phyloP scores from a whole-genome alignment of 441 rosid species.

The Dalechampia spathulata region DNA sequence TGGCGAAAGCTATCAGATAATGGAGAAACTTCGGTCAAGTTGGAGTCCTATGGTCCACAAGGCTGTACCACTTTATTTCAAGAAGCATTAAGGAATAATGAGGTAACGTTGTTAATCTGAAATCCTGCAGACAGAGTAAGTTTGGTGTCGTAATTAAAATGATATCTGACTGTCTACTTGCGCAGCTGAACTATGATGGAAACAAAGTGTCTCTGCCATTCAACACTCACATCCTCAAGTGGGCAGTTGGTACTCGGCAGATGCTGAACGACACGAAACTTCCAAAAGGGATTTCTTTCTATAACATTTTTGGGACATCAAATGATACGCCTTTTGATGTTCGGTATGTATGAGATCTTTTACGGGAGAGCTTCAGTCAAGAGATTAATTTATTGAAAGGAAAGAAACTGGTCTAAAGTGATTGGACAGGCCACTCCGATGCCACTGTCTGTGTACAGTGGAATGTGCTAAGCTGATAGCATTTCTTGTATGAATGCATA shows the following conservation, averaged over 20 bases:
- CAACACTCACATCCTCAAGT: conserved; percentile 51
- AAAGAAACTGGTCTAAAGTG: too few species aligned
- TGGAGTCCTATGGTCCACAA: conserved; percentile 51
- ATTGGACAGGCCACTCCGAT: too few species aligned
- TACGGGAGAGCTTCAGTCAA: neutral
- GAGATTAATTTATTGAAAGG: neutral
- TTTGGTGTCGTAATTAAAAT: neutral
- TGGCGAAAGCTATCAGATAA: conserved; percentile 50
- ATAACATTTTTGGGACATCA: conserved; percentile 73
- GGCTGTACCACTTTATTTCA: conserved; percentile 51
- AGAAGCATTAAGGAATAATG: conserved; percentile 70
- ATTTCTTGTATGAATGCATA: neutral
- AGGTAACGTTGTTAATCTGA: conserved; percentile 32
- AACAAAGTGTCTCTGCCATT: conserved; percentile 66
- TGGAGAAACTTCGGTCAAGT: conserved; percentile 31
- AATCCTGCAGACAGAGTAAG: neutral
- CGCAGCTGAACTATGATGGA: conserved; percentile 61
- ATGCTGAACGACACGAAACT: conserved; percentile 50
- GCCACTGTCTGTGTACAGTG: neutral
- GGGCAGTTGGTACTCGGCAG: conserved; percentile 66
- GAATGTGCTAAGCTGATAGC: neutral
- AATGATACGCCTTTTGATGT: conserved; percentile 77
- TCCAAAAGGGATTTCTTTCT: conserved; percentile 63
- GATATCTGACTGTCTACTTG: neutral
- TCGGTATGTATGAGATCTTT: conserved; percentile 37